Conservation (phyloP, 148 eudicot genomes). For the Amaranthus hypochondriacus region DNA sequence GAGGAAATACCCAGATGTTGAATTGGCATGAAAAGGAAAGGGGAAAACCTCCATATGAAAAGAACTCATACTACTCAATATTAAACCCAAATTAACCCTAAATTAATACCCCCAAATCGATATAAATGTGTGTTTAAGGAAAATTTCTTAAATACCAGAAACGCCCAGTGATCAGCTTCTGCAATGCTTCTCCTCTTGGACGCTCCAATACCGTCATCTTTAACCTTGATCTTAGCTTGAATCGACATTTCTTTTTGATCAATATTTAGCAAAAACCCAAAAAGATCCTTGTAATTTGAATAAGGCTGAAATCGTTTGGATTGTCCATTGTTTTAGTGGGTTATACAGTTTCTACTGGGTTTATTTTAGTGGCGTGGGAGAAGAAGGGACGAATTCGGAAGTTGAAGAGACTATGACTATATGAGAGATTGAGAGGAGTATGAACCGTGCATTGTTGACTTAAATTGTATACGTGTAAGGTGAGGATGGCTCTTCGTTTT, state of each 20-base stretch:
- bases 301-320: neutral
- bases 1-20: neutral
- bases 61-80: neutral
- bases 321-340: neutral
- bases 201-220: conserved; percentile 21
- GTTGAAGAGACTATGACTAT: neutral
- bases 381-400: neutral
- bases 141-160: conserved; percentile 36
- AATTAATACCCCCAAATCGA: neutral
- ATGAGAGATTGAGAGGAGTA: neutral
- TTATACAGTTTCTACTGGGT: neutral
- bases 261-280: conserved; percentile 1
- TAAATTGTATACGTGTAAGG: conserved; percentile 14
- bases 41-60: neutral
- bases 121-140: neutral
- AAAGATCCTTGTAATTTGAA: neutral
- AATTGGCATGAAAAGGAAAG: neutral
- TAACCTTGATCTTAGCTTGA: conserved; percentile 24
- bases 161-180: conserved; percentile 44
- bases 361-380: neutral
- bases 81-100: neutral
- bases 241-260: conserved; percentile 7
- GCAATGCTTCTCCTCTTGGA: conserved; percentile 18
- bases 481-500: neutral
- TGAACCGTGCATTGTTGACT: neutral